A percentile compares a stretch with the other conserved stretches of the same genome.
These are phyloP conservation scores for Lycium barbarum DNA, from an alignment of 257 asterid species.

Conservation along the genomic window DNA sequence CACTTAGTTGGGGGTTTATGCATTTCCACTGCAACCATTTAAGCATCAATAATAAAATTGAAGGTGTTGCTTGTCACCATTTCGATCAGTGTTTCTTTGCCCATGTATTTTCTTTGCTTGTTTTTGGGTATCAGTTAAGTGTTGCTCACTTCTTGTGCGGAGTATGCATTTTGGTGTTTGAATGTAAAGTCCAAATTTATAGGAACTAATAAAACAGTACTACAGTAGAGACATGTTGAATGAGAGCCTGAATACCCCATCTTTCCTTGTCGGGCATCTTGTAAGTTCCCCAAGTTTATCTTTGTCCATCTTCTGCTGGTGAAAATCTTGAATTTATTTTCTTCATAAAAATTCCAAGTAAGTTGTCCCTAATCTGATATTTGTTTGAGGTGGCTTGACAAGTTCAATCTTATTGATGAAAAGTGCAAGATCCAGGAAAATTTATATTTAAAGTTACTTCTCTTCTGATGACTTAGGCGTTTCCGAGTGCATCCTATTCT, in stretches of 20 bases:
- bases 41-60: not conserved
- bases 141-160: not conserved
- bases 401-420: not conserved
- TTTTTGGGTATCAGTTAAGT: slow-evolving; percentile 1
- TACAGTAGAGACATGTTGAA: not conserved
- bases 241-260: not conserved
- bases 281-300: not conserved
- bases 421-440: not conserved
- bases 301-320: slow-evolving; percentile 12
- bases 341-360: not conserved
- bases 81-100: slow-evolving; percentile 3
- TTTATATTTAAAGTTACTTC: not conserved
- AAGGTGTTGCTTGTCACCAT: slow-evolving; percentile 24
- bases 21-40: slow-evolving; percentile 1
- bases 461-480: not conserved
- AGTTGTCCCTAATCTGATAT: not conserved
- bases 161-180: not conserved
- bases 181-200: not conserved
- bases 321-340: slow-evolving; percentile 23
- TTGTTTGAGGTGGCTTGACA: not conserved
- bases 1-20: not conserved
- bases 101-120: not conserved
- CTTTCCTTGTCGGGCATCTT: not conserved
- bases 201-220: not conserved
- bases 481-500: slow-evolving; percentile 17